Conservation (phyloP, 768 basidiomycete genomes). For the Sporobolomyces pararoseus region DNA sequence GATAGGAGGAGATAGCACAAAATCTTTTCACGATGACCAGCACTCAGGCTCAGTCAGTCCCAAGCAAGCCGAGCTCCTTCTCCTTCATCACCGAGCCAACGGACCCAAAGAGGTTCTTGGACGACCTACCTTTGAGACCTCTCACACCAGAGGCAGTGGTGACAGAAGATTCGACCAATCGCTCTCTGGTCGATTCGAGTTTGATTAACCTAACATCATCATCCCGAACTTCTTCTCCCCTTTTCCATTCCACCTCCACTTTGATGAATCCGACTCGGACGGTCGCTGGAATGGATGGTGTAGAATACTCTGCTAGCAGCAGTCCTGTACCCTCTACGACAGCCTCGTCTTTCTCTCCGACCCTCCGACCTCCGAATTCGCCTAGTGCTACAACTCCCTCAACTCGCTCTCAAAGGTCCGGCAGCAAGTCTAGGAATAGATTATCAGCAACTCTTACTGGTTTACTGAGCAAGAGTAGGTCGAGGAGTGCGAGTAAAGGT, state of each 20-base stretch:
- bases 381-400: not conserved
- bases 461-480: slow-evolving; percentile 16
- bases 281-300: not conserved
- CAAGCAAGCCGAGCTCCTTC: slow-evolving; percentile 1
- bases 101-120: slow-evolving; percentile 14
- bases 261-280: not conserved
- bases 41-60: too few relatives aligned
- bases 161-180: not conserved
- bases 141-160: not conserved
- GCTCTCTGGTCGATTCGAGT: not conserved
- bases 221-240: too few relatives aligned
- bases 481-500: slow-evolving; percentile 1
- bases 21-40: too few relatives aligned
- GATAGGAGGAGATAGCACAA: too few relatives aligned
- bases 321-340: not conserved
- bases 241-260: not conserved
- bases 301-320: not conserved
- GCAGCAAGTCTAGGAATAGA: slow-evolving; percentile 13
- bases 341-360: too few relatives aligned
- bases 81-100: slow-evolving; percentile 11
- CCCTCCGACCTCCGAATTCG: not conserved
- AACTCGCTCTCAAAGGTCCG: not conserved
- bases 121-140: not conserved
- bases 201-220: too few relatives aligned
- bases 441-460: slow-evolving; percentile 16